phyloP scores from a whole-genome alignment of 2,329 filamentous ascomycete genomes.

The Mycosphaerella sp. region DNA sequence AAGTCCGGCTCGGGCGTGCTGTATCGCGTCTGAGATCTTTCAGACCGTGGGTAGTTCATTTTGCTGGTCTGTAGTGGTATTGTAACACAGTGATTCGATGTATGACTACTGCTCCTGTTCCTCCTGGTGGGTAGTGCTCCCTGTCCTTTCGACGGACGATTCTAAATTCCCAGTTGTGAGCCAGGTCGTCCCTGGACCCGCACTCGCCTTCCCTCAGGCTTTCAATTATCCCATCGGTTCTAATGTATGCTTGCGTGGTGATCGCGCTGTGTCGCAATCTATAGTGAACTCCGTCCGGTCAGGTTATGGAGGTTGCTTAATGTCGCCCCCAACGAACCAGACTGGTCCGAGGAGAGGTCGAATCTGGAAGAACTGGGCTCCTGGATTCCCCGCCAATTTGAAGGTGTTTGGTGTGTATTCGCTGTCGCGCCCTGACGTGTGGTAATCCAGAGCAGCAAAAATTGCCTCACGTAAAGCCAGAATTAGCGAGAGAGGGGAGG shows the following conservation, averaged over 20 bases:
- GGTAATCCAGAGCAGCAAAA: slow-evolving; percentile 10
- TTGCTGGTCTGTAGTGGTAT: not conserved
- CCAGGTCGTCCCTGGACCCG: slow-evolving; percentile 8
- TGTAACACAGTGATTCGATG: not conserved
- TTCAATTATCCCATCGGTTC: slow-evolving; percentile 30
- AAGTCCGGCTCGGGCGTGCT: slow-evolving; percentile 71
- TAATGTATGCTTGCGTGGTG: slow-evolving; percentile 5
- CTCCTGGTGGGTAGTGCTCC: not conserved
- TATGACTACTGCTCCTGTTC: not conserved
- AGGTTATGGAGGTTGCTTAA: slow-evolving; percentile 93
- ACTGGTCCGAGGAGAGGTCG: slow-evolving; percentile 88
- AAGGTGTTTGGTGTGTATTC: slow-evolving; percentile 50
- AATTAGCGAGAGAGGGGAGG: slow-evolving; percentile 8
- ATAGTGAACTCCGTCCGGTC: slow-evolving; percentile 32
- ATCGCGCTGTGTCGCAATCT: slow-evolving; percentile 11
- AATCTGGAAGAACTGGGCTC: slow-evolving; percentile 64
- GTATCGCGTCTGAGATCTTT: slow-evolving; percentile 58
- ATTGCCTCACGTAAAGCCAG: slow-evolving; percentile 22
- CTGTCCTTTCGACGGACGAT: not conserved
- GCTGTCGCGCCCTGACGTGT: slow-evolving; percentile 19
- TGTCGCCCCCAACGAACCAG: slow-evolving; percentile 94
- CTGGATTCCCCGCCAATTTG: slow-evolving; percentile 89
- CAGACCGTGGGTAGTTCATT: slow-evolving; percentile 59
- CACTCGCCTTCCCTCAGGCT: slow-evolving; percentile 15
- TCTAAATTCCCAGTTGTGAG: slow-evolving; percentile 8